Percentiles rank a stretch among this genome's conserved stretches.
Conservation (phyloP, 495 filamentous ascomycete species). For the Aspergillus leporis region DNA sequence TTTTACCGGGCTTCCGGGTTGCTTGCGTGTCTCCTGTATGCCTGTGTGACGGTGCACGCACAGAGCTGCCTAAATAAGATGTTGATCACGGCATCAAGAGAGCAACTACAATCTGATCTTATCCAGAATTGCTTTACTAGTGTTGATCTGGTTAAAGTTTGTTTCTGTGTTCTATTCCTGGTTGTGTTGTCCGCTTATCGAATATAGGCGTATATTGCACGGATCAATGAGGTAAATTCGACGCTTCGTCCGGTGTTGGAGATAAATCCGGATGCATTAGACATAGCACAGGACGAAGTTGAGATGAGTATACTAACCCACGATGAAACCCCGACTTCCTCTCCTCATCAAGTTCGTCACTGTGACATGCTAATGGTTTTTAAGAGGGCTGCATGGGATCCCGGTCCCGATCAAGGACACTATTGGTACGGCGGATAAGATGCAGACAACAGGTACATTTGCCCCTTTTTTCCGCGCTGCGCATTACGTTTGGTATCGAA, state of each 20-base stretch:
- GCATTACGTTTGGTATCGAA: background rate
- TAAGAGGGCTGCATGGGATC: constrained; percentile 62
- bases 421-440: constrained; percentile 62
- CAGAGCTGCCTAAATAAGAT: constrained; percentile 7
- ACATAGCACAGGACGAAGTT: constrained; percentile 51
- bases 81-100: constrained; percentile 51
- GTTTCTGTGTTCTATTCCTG: background rate
- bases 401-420: constrained; percentile 70
- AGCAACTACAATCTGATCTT: constrained; percentile 17
- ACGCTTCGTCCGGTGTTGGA: constrained; percentile 54
- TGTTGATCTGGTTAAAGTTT: constrained; percentile 56
- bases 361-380: background rate
- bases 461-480: constrained; percentile 19
- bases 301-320: too few relatives aligned
- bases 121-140: constrained; percentile 51
- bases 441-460: constrained; percentile 56
- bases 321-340: too few relatives aligned
- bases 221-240: constrained; percentile 55
- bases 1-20: background rate
- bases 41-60: background rate
- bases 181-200: background rate
- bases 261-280: constrained; percentile 56
- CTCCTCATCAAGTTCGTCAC: background rate
- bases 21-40: constrained; percentile 2
- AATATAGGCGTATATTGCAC: constrained; percentile 46